Evolutionary conservation across 495 filamentous ascomycete species (phyloP).

Genomic region (Aspergillus mulundensis): DNA sequence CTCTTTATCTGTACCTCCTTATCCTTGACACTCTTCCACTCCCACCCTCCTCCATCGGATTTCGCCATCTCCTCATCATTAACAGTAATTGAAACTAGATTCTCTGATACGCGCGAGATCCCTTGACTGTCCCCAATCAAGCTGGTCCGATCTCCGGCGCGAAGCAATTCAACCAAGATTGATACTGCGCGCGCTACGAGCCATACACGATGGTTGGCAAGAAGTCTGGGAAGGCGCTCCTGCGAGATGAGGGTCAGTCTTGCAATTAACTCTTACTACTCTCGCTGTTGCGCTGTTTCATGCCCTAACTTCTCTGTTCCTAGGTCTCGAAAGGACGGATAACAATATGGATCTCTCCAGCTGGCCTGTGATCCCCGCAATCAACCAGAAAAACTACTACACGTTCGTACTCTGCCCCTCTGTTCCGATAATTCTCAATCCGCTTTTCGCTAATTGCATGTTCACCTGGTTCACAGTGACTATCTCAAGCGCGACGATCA

Average conservation of each 20-base stretch:
- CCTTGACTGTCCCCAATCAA: background rate
- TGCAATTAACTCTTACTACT: slow-evolving; percentile 7
- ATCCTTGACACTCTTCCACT: background rate
- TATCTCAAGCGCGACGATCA: slow-evolving; percentile 98
- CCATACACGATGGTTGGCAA: slow-evolving; percentile 55
- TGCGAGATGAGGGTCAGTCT: slow-evolving; percentile 57
- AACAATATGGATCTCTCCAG: slow-evolving; percentile 93
- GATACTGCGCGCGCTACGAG: slow-evolving; percentile 1
- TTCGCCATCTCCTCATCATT: background rate
- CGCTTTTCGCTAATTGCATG: background rate
- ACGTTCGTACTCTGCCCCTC: slow-evolving; percentile 60
- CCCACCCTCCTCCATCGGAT: background rate
- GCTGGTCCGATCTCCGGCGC: slow-evolving; percentile 5
- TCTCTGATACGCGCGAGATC: background rate
- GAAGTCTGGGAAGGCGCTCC: slow-evolving; percentile 59
- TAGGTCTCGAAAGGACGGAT: slow-evolving; percentile 91
- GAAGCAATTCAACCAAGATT: background rate
- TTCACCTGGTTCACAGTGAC: slow-evolving; percentile 52
- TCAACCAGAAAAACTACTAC: slow-evolving; percentile 99
- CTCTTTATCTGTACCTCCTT: background rate
- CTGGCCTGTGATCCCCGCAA: slow-evolving; percentile 87
- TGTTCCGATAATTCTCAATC: background rate
- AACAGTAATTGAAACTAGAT: background rate
- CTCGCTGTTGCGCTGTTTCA: background rate
- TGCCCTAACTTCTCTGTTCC: slow-evolving; percentile 1